phyloP scores from a whole-genome alignment of 2,329 filamentous ascomycete genomes.

The Chaetomiaceae sp. region DNA sequence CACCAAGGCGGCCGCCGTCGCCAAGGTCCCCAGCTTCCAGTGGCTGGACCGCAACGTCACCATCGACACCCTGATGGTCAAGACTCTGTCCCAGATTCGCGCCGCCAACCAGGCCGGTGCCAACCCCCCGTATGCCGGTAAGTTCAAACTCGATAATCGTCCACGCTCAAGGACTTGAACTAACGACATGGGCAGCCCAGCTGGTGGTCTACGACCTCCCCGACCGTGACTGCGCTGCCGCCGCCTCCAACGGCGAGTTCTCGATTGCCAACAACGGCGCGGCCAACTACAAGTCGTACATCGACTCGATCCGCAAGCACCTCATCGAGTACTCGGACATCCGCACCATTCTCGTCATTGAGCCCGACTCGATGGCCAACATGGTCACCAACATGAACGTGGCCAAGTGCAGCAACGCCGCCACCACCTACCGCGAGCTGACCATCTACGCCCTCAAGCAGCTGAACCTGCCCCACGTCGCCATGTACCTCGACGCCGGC shows the following conservation, averaged over 20 bases:
- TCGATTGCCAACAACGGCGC: conserved; percentile 47
- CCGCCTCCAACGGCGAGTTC: conserved; percentile 54
- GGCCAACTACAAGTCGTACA: conserved; percentile 53
- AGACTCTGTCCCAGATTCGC: conserved; percentile 39
- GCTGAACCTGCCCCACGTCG: conserved; percentile 52
- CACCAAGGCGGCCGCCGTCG: conserved; percentile 48
- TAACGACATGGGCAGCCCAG: background rate
- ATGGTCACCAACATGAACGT: conserved; percentile 52
- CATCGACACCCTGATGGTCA: conserved; percentile 41
- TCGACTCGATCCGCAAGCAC: conserved; percentile 43
- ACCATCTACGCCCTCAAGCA: conserved; percentile 47
- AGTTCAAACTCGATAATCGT: no score
- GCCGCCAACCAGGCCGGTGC: conserved; percentile 34
- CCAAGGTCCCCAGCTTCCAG: conserved; percentile 49
- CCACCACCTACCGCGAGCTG: conserved; percentile 46
- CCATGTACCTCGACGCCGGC: conserved; percentile 55
- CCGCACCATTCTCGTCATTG: conserved; percentile 43
- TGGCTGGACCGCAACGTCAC: conserved; percentile 50
- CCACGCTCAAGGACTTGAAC: background rate
- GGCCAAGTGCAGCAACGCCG: conserved; percentile 45
- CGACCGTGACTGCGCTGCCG: conserved; percentile 54
- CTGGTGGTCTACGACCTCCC: conserved; percentile 56
- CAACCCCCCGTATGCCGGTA: conserved; percentile 40
- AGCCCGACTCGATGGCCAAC: conserved; percentile 57
- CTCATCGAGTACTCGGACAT: conserved; percentile 42